Percentiles rank a stretch among this genome's conserved stretches.
These are phyloP conservation scores for Termitomyces bulborhizus DNA, from an alignment of 768 basidiomycete genomes.

Conservation along the genomic window DNA sequence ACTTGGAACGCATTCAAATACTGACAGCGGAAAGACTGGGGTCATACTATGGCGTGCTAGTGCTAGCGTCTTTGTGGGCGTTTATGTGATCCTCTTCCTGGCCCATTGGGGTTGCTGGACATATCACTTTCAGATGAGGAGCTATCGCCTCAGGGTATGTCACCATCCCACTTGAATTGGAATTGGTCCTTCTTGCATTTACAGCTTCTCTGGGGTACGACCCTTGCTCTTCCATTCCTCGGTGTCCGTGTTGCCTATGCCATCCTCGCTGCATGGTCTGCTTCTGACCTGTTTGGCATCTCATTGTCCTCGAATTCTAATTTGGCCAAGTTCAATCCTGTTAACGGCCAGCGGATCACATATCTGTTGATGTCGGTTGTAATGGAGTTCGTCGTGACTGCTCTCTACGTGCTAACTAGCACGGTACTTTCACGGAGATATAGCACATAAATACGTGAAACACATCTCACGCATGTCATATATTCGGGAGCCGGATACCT, in stretches of 20 bases:
- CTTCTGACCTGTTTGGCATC: slow-evolving; percentile 36
- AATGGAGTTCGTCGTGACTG: slow-evolving; percentile 49
- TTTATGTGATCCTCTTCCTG: slow-evolving; percentile 34
- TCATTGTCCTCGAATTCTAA: slow-evolving; percentile 30
- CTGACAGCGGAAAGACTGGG: slow-evolving; percentile 25
- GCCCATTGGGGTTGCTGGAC: slow-evolving; percentile 36
- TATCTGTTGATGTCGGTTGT: slow-evolving; percentile 54
- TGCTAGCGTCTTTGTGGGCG: slow-evolving; percentile 33
- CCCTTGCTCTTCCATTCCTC: slow-evolving; percentile 53
- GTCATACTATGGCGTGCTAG: slow-evolving; percentile 37
- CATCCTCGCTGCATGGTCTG: slow-evolving; percentile 53
- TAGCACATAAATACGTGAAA: background rate
- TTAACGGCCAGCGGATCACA: slow-evolving; percentile 51
- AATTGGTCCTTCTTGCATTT: background rate
- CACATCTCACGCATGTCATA: background rate
- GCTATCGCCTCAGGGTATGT: slow-evolving; percentile 39
- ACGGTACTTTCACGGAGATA: slow-evolving; percentile 32
- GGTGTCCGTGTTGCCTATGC: slow-evolving; percentile 52
- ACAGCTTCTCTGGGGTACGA: slow-evolving; percentile 52
- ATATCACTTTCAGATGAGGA: slow-evolving; percentile 40
- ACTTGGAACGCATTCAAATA: slow-evolving; percentile 31
- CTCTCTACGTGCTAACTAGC: slow-evolving; percentile 43
- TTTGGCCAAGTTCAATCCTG: slow-evolving; percentile 50
- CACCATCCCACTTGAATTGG: background rate
- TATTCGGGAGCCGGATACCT: background rate